Evolutionary conservation across 176 grass and related monocot species (phyloP).

Genomic region (Canna indica): DNA sequence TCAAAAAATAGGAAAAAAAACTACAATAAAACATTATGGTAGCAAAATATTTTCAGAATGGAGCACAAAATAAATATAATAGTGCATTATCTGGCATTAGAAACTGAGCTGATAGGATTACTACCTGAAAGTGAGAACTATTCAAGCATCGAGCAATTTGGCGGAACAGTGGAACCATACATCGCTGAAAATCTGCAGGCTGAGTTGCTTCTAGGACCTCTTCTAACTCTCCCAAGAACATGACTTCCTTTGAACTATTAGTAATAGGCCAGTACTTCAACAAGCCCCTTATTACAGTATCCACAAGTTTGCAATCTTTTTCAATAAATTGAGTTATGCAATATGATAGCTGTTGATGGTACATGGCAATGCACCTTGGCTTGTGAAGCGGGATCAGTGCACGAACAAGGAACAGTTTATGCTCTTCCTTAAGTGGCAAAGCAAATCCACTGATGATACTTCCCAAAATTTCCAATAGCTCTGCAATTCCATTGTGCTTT

Average conservation of each 20-base stretch:
- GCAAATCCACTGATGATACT: conserved; percentile 28
- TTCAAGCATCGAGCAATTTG: conserved; percentile 20
- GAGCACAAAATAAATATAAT: background rate
- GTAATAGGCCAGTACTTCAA: conserved; percentile 28
- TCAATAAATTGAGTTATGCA: conserved; percentile 31
- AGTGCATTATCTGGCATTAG: background rate
- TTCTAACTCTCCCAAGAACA: conserved; percentile 27
- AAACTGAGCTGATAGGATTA: background rate
- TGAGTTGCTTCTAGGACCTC: conserved; percentile 27
- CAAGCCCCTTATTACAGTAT: conserved; percentile 25
- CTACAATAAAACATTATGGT: background rate
- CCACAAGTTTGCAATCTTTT: conserved; percentile 23
- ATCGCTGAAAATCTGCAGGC: conserved; percentile 25
- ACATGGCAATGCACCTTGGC: conserved; percentile 16
- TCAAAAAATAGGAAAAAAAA: background rate
- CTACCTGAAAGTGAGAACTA: conserved; percentile 27
- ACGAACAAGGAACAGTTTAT: conserved; percentile 23
- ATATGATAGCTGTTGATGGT: conserved; percentile 27
- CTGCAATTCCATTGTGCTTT: conserved; percentile 21
- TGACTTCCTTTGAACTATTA: conserved; percentile 27
- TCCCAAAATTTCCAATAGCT: conserved; percentile 25
- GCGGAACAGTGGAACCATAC: conserved; percentile 21
- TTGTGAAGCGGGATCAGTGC: conserved; percentile 27
- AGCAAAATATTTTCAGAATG: background rate
- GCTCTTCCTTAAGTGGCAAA: conserved; percentile 24